These are phyloP conservation scores for Kluyveromyces siamensis DNA, from an alignment of 805 yeast genomes.

Conservation along the genomic window DNA sequence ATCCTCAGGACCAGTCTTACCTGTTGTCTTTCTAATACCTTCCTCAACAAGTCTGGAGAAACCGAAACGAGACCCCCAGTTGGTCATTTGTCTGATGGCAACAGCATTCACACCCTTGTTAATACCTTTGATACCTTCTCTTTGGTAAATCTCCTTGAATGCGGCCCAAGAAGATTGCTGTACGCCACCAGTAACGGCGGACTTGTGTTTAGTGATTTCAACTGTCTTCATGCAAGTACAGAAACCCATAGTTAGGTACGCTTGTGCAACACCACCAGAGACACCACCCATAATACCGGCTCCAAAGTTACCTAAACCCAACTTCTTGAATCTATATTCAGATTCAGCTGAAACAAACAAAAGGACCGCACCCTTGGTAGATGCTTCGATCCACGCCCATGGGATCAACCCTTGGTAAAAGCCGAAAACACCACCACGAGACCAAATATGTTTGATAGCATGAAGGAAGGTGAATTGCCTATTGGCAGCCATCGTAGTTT, in stretches of 20 bases:
- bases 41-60: slow-evolving; percentile 88
- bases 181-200: slow-evolving; percentile 56
- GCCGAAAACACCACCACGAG: slow-evolving; percentile 87
- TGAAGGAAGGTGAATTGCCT: slow-evolving; percentile 58
- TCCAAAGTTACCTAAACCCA: slow-evolving; percentile 63
- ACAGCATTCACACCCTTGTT: slow-evolving; percentile 98
- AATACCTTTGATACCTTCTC: slow-evolving; percentile 89
- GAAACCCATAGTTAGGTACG: slow-evolving; percentile 94
- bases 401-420: slow-evolving; percentile 97
- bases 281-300: slow-evolving; percentile 96
- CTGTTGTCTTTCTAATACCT: slow-evolving; percentile 53
- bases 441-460: slow-evolving; percentile 72
- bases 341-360: slow-evolving; percentile 89
- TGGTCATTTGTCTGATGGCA: slow-evolving; percentile 97
- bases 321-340: slow-evolving; percentile 60
- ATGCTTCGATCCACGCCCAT: slow-evolving; percentile 99
- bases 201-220: slow-evolving; percentile 88
- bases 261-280: slow-evolving; percentile 93
- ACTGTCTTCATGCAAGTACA: slow-evolving; percentile 99
- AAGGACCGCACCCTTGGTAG: slow-evolving; percentile 96
- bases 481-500: slow-evolving; percentile 98
- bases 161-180: slow-evolving; percentile 76
- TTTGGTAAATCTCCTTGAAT: slow-evolving; percentile 71
- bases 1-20: slow-evolving; percentile 46
- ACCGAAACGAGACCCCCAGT: slow-evolving; percentile 98